phyloP scores from a whole-genome alignment of 2,329 filamentous ascomycete genomes.

The Trichophaea hybrida region DNA sequence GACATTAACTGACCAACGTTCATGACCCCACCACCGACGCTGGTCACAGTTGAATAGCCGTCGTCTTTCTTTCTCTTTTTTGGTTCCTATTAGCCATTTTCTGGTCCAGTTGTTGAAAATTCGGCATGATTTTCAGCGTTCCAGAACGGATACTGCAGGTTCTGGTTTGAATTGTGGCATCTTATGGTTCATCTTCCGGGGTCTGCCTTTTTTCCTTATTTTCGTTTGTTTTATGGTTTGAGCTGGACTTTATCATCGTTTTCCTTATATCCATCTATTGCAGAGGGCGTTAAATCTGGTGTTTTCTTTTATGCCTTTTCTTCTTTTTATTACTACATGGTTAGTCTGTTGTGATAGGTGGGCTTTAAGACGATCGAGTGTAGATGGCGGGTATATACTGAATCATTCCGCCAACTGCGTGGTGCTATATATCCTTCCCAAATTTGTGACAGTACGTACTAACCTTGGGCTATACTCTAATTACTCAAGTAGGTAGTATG shows the following conservation, averaged over 20 bases:
- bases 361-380: too few species aligned
- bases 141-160: too few species aligned
- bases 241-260: conserved; percentile 13
- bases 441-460: too few species aligned
- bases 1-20: conserved; percentile 4
- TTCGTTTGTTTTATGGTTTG: conserved; percentile 1
- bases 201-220: conserved; percentile 8
- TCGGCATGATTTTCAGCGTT: too few species aligned
- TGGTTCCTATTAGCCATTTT: neutral
- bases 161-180: neutral
- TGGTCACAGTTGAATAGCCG: neutral
- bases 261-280: conserved; percentile 7
- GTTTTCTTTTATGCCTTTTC: conserved; percentile 9
- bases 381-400: too few species aligned
- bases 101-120: neutral
- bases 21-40: neutral
- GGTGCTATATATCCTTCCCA: too few species aligned
- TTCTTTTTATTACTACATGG: neutral
- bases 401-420: too few species aligned
- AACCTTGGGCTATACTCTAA: too few species aligned
- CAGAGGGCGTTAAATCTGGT: neutral
- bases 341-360: too few species aligned
- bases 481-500: too few species aligned
- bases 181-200: conserved; percentile 13
- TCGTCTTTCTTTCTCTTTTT: neutral